Percentiles rank a stretch among this genome's conserved stretches.
Conservation (phyloP, 1,139 yeast species). For the Lodderomyces theae region DNA sequence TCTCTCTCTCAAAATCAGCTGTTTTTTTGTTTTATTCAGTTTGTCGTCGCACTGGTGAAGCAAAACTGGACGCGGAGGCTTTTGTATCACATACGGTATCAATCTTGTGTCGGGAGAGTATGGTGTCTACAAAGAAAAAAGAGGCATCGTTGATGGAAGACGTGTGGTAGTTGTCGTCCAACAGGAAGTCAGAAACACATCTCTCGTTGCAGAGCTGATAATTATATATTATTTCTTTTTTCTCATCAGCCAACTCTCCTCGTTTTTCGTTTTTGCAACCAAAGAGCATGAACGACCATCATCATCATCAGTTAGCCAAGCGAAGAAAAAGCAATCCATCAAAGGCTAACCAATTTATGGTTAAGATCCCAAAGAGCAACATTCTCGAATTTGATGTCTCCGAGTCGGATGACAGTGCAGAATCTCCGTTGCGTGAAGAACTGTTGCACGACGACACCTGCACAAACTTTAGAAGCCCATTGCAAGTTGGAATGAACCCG, state of each 20-base stretch:
- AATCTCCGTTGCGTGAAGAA: neutral
- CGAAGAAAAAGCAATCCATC: neutral
- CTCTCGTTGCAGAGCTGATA: no score
- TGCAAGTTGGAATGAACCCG: neutral
- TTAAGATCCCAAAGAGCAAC: neutral
- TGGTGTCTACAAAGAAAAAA: no score
- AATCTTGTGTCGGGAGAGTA: no score
- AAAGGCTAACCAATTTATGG: neutral
- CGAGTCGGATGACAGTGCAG: neutral
- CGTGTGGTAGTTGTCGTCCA: no score
- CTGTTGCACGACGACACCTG: neutral
- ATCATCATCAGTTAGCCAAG: neutral
- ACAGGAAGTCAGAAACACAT: no score
- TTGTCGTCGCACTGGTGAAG: no score
- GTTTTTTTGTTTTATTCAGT: conserved; percentile 3
- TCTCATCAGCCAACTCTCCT: neutral
- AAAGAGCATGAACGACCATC: conserved; percentile 1
- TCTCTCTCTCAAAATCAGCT: conserved; percentile 2
- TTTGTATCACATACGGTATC: no score
- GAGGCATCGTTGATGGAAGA: no score
- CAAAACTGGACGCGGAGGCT: no score
- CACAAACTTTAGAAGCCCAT: neutral
- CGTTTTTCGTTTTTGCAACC: conserved; percentile 3
- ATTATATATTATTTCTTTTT: no score
- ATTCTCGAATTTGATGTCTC: neutral